Conservation (phyloP, 495 filamentous ascomycete species). For the Cercophora samala region DNA sequence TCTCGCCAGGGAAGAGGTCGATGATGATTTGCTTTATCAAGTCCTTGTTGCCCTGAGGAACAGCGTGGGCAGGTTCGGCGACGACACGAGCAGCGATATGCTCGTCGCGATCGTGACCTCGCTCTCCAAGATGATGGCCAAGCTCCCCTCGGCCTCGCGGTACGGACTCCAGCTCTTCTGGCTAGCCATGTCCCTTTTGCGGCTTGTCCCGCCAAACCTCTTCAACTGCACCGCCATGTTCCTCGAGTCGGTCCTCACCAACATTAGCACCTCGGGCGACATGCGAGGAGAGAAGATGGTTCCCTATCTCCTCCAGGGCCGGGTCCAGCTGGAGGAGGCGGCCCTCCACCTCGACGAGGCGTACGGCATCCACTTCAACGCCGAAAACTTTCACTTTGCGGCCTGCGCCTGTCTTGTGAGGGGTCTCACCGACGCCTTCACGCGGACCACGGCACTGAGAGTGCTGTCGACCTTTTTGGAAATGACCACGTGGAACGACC, state of each 20-base stretch:
- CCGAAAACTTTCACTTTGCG: constrained; percentile 62
- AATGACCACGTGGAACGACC: constrained; percentile 44
- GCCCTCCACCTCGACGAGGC: constrained; percentile 56
- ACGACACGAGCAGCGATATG: constrained; percentile 61
- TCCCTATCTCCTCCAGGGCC: constrained; percentile 54
- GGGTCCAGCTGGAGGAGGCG: constrained; percentile 54
- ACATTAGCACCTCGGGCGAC: constrained; percentile 55
- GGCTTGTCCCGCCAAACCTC: constrained; percentile 54
- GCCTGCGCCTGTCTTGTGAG: constrained; percentile 58
- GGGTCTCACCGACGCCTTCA: constrained; percentile 57
- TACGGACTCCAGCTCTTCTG: constrained; percentile 68
- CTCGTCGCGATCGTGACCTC: constrained; percentile 61
- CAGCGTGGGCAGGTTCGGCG: constrained; percentile 56
- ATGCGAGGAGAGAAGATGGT: constrained; percentile 57
- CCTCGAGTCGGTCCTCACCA: constrained; percentile 58
- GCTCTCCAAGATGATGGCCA: constrained; percentile 66
- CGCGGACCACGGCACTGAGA: constrained; percentile 52
- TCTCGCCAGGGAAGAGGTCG: constrained; percentile 62
- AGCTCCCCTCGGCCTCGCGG: constrained; percentile 58
- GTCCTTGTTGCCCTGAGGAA: constrained; percentile 61
- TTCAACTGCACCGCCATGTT: constrained; percentile 62
- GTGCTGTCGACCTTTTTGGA: constrained; percentile 59
- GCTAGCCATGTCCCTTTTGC: constrained; percentile 62
- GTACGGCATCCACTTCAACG: constrained; percentile 59
- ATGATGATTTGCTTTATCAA: constrained; percentile 66